Conservation (phyloP, 805 yeast genomes). For the Cyberlindnera maritima region DNA sequence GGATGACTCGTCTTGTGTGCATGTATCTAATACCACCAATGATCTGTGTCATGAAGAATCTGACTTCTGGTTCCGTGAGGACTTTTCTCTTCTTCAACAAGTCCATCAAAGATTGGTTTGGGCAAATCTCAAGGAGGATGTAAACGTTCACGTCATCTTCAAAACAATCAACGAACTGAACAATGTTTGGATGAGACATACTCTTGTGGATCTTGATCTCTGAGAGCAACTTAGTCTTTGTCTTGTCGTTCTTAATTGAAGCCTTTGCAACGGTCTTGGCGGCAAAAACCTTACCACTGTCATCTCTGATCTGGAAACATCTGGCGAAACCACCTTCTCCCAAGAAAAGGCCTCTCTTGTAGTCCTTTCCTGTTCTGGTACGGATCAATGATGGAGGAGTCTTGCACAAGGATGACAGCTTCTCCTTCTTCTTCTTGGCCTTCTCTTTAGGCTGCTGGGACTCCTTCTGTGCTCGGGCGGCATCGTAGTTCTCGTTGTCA, state of each 20-base stretch:
- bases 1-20: conserved; percentile 90
- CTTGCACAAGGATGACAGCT: conserved; percentile 85
- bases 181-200: conserved; percentile 85
- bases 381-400: conserved; percentile 95
- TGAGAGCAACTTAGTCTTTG: conserved; percentile 76
- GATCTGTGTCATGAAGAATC: conserved; percentile 86
- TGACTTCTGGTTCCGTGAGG: conserved; percentile 89
- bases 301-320: conserved; percentile 94
- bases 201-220: conserved; percentile 95
- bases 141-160: conserved; percentile 96
- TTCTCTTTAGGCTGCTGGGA: conserved; percentile 29
- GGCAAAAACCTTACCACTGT: conserved; percentile 82
- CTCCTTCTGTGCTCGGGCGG: conserved; percentile 15
- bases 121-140: conserved; percentile 90
- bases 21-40: conserved; percentile 92
- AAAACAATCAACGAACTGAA: conserved; percentile 91
- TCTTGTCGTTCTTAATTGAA: conserved; percentile 86
- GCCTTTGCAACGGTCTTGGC: conserved; percentile 98
- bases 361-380: conserved; percentile 83
- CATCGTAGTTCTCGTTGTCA: conserved; percentile 17
- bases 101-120: conserved; percentile 93
- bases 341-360: conserved; percentile 82
- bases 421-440: conserved; percentile 77
- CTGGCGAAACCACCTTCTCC: conserved; percentile 99
- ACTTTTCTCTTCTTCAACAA: conserved; percentile 78